These are phyloP conservation scores for Monosporozyma servazzii DNA, from an alignment of 805 yeast species.

Conservation along the genomic window DNA sequence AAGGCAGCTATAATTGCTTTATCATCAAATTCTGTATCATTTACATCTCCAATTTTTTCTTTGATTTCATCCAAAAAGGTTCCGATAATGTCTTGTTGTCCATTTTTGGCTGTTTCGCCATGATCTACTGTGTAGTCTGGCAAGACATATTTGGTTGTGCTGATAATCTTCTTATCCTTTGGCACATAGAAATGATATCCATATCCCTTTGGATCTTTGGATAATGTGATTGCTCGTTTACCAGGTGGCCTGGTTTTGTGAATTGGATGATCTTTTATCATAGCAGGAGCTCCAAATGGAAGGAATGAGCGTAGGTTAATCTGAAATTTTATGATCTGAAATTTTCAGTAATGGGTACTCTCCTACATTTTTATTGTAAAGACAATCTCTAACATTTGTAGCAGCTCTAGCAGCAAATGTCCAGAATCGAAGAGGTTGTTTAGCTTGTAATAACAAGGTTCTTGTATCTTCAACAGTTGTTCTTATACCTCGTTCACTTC, in stretches of 20 bases:
- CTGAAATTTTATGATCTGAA: not conserved
- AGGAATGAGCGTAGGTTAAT: not conserved
- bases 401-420: slow-evolving; percentile 4
- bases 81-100: slow-evolving; percentile 1
- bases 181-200: slow-evolving; percentile 6
- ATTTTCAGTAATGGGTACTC: too few relatives aligned
- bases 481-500: slow-evolving; percentile 5
- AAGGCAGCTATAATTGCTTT: not conserved
- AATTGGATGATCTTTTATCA: too few relatives aligned
- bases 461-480: slow-evolving; percentile 1
- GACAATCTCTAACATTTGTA: slow-evolving; percentile 3
- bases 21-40: not conserved
- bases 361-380: not conserved
- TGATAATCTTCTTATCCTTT: not conserved
- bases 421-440: slow-evolving; percentile 3
- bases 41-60: not conserved
- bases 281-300: not conserved
- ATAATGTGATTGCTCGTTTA: slow-evolving; percentile 1
- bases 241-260: not conserved
- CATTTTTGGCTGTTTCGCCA: not conserved
- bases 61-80: not conserved
- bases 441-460: slow-evolving; percentile 1
- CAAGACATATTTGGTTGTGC: not conserved
- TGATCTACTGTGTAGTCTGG: slow-evolving; percentile 1
- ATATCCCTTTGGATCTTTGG: slow-evolving; percentile 3